These are phyloP conservation scores for Conticribra weissflogii DNA, from an alignment of 108 stramenopile species.

Conservation along the genomic window DNA sequence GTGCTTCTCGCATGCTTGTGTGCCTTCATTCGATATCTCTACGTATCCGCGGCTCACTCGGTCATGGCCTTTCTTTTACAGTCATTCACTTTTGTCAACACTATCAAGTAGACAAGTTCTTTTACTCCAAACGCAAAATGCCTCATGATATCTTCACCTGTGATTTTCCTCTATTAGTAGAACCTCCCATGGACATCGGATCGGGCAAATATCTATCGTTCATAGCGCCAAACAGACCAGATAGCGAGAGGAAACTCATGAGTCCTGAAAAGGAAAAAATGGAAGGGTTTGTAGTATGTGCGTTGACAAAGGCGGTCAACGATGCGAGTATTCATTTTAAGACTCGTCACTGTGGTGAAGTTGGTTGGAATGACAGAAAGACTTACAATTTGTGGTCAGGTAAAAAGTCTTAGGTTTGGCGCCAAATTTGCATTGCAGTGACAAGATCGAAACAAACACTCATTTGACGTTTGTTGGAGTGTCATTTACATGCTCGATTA, in stretches of 20 bases:
- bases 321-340: slow-evolving; percentile 55
- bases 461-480: no score
- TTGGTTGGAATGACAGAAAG: slow-evolving; percentile 35
- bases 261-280: slow-evolving; percentile 35
- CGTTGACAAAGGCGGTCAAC: slow-evolving; percentile 53
- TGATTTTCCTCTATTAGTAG: slow-evolving; percentile 55
- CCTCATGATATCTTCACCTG: slow-evolving; percentile 67
- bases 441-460: no score
- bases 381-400: slow-evolving; percentile 37
- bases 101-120: slow-evolving; percentile 52
- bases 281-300: slow-evolving; percentile 59
- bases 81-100: slow-evolving; percentile 70
- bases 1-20: no score
- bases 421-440: no score
- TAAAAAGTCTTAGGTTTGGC: no score
- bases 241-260: slow-evolving; percentile 16
- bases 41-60: no score
- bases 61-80: neutral
- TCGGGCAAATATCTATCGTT: slow-evolving; percentile 29
- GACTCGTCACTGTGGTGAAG: slow-evolving; percentile 38
- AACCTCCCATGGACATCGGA: slow-evolving; percentile 55
- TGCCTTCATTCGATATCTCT: no score
- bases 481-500: no score
- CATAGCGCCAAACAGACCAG: neutral
- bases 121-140: slow-evolving; percentile 61